A percentile compares a stretch with the other conserved stretches of the same genome.
These are phyloP conservation scores for Eucalyptus regnans DNA, from an alignment of 345 rosid genomes.

Conservation along the genomic window DNA sequence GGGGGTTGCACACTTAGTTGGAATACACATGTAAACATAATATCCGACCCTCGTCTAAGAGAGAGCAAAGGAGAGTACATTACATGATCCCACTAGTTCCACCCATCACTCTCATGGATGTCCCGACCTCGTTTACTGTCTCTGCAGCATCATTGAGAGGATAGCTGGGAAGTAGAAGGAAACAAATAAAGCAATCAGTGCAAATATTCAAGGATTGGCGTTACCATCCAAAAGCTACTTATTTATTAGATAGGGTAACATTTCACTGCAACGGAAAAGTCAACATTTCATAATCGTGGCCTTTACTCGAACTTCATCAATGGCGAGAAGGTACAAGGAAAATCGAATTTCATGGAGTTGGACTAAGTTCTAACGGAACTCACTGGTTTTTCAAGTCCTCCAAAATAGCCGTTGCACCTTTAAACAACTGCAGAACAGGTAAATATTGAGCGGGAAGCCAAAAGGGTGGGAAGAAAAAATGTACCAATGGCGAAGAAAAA, in stretches of 20 bases:
- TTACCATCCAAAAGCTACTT: neutral
- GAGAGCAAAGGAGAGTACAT: neutral
- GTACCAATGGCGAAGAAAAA: neutral
- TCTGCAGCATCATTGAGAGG: constrained; percentile 89
- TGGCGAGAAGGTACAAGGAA: neutral
- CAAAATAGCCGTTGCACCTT: constrained; percentile 75
- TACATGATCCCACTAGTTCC: constrained; percentile 98
- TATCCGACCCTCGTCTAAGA: neutral
- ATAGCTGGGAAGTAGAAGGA: constrained; percentile 43
- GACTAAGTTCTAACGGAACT: constrained; percentile 2
- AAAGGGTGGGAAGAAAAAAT: neutral
- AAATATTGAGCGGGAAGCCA: neutral
- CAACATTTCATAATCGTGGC: neutral
- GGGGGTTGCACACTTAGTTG: neutral
- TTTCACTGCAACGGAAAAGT: neutral
- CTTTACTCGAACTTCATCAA: neutral
- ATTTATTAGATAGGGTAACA: neutral
- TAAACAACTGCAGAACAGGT: constrained; percentile 46
- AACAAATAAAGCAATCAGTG: neutral
- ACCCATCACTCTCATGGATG: constrained; percentile 56
- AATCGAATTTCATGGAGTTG: neutral
- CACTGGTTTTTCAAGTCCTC: constrained; percentile 81
- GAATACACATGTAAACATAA: neutral
- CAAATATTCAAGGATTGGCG: neutral
- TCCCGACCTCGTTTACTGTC: constrained; percentile 81